phyloP scores from a whole-genome alignment of 768 basidiomycete species.

The Rossbeevera mucosa region DNA sequence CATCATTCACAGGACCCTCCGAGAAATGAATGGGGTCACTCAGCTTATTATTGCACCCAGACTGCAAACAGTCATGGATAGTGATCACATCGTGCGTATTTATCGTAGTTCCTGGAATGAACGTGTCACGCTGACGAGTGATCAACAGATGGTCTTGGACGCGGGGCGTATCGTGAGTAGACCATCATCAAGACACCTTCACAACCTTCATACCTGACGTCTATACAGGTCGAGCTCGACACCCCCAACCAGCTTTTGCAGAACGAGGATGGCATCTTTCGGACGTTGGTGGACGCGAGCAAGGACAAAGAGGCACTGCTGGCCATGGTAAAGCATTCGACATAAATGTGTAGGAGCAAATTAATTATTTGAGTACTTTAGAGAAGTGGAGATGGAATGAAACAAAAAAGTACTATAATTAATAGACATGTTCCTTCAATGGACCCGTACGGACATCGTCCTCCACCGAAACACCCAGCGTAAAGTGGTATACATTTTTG shows the following conservation, averaged over 20 bases:
- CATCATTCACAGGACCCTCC: slow-evolving; percentile 6
- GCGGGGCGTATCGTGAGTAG: slow-evolving; percentile 6
- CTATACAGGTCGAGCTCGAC: slow-evolving; percentile 5
- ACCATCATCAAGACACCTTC: neutral
- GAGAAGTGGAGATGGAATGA: neutral
- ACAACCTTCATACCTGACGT: neutral
- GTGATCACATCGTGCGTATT: slow-evolving; percentile 5
- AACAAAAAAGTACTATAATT: slow-evolving; percentile 4
- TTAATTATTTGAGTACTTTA: slow-evolving; percentile 10
- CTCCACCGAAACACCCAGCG: no score
- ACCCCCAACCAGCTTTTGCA: slow-evolving; percentile 4
- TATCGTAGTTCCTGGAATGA: neutral
- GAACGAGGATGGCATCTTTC: neutral
- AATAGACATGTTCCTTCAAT: no score
- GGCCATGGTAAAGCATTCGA: slow-evolving; percentile 1
- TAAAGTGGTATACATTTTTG: no score
- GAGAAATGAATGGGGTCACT: slow-evolving; percentile 3
- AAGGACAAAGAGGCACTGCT: slow-evolving; percentile 3
- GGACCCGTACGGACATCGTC: no score
- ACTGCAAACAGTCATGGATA: slow-evolving; percentile 8
- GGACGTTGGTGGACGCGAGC: slow-evolving; percentile 4
- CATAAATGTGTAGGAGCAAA: slow-evolving; percentile 6
- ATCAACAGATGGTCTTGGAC: slow-evolving; percentile 8
- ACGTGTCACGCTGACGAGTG: neutral
- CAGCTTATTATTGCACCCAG: slow-evolving; percentile 11